phyloP scores from a whole-genome alignment of 768 basidiomycete species.

The Leccinum barrowsii region DNA sequence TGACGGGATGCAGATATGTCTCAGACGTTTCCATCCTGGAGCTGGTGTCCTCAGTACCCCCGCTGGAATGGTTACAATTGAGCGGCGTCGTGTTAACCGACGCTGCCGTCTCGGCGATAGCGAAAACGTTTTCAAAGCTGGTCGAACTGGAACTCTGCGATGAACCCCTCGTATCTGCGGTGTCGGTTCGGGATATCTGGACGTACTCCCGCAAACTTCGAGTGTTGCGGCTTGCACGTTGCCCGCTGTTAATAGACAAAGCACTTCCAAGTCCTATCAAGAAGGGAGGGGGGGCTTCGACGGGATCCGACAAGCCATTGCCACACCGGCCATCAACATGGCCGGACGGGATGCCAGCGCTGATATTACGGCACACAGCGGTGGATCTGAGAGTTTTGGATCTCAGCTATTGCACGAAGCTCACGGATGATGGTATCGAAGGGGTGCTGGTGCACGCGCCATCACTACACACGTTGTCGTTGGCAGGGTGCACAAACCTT shows the following conservation, averaged over 20 bases:
- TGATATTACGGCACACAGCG: constrained; percentile 60
- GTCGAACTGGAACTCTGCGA: constrained; percentile 77
- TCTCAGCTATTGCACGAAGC: constrained; percentile 60
- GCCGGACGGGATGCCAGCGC: constrained; percentile 59
- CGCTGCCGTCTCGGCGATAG: constrained; percentile 61
- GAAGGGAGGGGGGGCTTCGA: constrained; percentile 28
- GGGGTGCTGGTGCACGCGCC: constrained; percentile 76
- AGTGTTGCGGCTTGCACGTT: constrained; percentile 73
- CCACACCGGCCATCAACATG: constrained; percentile 56
- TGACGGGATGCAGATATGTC: constrained; percentile 70
- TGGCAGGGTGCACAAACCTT: constrained; percentile 74
- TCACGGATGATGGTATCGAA: constrained; percentile 74
- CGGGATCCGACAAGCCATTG: constrained; percentile 45
- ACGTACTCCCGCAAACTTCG: constrained; percentile 75
- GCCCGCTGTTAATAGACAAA: constrained; percentile 71
- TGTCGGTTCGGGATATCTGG: constrained; percentile 79
- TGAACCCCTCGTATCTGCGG: constrained; percentile 63
- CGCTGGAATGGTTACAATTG: constrained; percentile 72
- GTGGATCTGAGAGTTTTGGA: constrained; percentile 79
- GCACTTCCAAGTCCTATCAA: constrained; percentile 61
- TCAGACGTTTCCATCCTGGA: constrained; percentile 77
- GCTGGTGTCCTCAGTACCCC: constrained; percentile 62
- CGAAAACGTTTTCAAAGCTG: constrained; percentile 70
- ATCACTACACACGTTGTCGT: constrained; percentile 66
- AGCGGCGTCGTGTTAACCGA: constrained; percentile 65